phyloP scores from a whole-genome alignment of 2,329 filamentous ascomycete species.

The Hypoxylon sp. region DNA sequence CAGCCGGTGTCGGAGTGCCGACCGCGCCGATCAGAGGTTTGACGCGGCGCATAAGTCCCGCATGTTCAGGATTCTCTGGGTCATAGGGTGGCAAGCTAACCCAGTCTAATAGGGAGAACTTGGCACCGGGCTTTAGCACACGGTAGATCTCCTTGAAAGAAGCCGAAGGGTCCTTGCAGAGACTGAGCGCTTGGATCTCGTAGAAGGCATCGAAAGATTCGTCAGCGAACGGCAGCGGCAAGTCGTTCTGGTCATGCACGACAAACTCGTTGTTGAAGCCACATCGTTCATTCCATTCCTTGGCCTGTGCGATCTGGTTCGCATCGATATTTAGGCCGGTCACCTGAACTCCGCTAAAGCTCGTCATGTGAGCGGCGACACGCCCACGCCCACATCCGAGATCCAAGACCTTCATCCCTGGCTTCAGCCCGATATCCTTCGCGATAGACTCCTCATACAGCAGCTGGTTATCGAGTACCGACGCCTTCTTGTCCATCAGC shows the following conservation, averaged over 20 bases:
- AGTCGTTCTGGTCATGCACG: constrained; percentile 66
- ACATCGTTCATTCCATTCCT: constrained; percentile 52
- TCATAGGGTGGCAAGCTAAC: constrained; percentile 67
- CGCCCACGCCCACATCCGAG: constrained; percentile 68
- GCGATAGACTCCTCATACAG: constrained; percentile 68
- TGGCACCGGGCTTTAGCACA: constrained; percentile 65
- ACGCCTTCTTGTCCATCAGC: constrained; percentile 65
- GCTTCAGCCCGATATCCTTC: constrained; percentile 61
- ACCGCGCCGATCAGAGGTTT: constrained; percentile 70
- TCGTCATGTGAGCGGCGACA: constrained; percentile 68
- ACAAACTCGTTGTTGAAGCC: constrained; percentile 63
- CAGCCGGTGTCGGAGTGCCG: constrained; percentile 66
- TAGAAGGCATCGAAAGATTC: constrained; percentile 67
- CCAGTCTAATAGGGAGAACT: constrained; percentile 68
- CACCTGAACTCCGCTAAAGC: constrained; percentile 62
- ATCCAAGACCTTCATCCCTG: constrained; percentile 65
- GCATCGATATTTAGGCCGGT: constrained; percentile 70
- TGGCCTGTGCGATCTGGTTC: constrained; percentile 60
- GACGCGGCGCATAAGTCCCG: constrained; percentile 67
- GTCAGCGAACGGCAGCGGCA: constrained; percentile 67
- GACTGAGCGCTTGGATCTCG: constrained; percentile 71
- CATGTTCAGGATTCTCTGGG: constrained; percentile 62
- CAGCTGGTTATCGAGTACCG: constrained; percentile 67
- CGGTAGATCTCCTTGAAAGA: constrained; percentile 66
- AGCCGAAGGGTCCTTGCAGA: constrained; percentile 63